phyloP scores from a whole-genome alignment of 352 stramenopile genomes.

The Thraustochytrium sp. region DNA sequence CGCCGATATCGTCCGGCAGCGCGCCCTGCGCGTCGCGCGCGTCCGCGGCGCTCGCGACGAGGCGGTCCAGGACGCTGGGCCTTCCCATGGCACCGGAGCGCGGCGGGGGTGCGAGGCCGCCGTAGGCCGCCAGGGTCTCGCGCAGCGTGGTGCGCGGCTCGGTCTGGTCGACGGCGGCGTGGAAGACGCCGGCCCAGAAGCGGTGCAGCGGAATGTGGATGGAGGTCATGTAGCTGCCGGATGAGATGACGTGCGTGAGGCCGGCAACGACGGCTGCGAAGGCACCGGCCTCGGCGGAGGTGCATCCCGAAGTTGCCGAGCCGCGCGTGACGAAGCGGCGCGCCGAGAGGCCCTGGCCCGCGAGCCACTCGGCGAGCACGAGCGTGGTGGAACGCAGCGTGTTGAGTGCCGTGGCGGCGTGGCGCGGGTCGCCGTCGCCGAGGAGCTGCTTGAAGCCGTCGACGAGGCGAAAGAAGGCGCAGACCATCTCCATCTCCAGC shows the following conservation, averaged over 20 bases:
- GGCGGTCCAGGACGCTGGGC: not conserved
- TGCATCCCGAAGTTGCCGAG: too few species aligned
- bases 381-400: not conserved
- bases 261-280: not conserved
- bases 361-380: not conserved
- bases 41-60: not conserved
- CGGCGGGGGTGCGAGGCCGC: not conserved
- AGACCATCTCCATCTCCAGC: conserved; percentile 32
- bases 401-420: conserved; percentile 3
- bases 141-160: not conserved
- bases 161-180: not conserved
- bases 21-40: not conserved
- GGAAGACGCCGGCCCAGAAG: conserved; percentile 21
- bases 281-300: too few species aligned
- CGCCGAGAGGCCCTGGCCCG: not conserved
- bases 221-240: conserved; percentile 14
- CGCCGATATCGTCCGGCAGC: not conserved
- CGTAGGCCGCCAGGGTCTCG: not conserved
- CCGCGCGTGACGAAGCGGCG: conserved; percentile 5
- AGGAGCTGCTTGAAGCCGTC: conserved; percentile 20
- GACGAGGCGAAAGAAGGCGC: conserved; percentile 16
- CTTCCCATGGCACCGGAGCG: not conserved
- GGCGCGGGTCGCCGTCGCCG: not conserved
- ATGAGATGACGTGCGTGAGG: not conserved
- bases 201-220: conserved; percentile 38